Conservation (phyloP, 495 filamentous ascomycete species). For the Aspergillus nanangensis region DNA sequence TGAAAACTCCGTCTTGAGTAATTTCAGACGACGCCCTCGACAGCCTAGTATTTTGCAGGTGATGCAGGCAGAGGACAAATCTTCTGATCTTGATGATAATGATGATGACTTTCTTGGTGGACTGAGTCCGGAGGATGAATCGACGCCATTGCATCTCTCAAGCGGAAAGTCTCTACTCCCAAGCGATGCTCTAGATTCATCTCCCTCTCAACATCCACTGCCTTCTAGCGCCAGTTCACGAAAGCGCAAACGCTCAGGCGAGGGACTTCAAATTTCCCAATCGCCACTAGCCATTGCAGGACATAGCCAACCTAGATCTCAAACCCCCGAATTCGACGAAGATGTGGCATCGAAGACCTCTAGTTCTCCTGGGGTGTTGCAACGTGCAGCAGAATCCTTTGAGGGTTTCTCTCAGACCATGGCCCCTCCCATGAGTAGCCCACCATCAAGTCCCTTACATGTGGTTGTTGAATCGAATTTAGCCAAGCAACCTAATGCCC, state of each 20-base stretch:
- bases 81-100: constrained; percentile 42
- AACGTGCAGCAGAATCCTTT: constrained; percentile 15
- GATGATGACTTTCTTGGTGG: constrained; percentile 54
- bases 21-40: constrained; percentile 60
- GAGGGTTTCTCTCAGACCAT: constrained; percentile 45
- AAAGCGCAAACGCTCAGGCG: constrained; percentile 30
- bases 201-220: constrained; percentile 14
- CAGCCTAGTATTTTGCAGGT: constrained; percentile 66
- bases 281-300: constrained; percentile 17
- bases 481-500: constrained; percentile 20
- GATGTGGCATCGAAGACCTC: no score
- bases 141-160: constrained; percentile 54
- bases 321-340: not conserved
- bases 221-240: constrained; percentile 28
- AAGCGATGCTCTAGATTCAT: constrained; percentile 15
- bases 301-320: constrained; percentile 17
- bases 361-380: constrained; percentile 7
- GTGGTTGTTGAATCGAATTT: constrained; percentile 12
- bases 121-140: constrained; percentile 61
- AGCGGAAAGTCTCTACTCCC: constrained; percentile 27
- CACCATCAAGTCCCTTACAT: constrained; percentile 13
- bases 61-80: constrained; percentile 50
- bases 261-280: constrained; percentile 19
- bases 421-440: constrained; percentile 47
- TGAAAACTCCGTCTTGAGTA: constrained; percentile 52